A percentile compares a stretch with the other conserved stretches of the same genome.
phyloP scores from a whole-genome alignment of 129 eudicot genomes.

The sunflower (Helianthus annuus) region DNA sequence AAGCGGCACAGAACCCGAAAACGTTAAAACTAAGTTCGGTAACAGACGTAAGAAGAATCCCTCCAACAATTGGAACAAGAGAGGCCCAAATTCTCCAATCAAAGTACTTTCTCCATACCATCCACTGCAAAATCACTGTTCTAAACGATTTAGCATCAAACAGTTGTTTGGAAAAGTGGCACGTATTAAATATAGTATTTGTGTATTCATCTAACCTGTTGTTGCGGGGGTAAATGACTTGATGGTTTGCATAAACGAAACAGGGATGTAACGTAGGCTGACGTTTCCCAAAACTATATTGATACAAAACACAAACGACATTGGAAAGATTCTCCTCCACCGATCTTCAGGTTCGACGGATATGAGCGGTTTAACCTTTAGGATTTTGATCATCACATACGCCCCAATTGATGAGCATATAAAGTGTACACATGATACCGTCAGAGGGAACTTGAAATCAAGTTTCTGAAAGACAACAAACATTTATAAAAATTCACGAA shows the following conservation, averaged over 20 bases:
- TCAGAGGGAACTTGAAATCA: slow-evolving; percentile 92
- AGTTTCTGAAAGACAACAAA: slow-evolving; percentile 56
- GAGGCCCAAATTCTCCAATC: slow-evolving; percentile 96
- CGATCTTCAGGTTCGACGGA: slow-evolving; percentile 88
- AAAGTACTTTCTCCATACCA: slow-evolving; percentile 88
- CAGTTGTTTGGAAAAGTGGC: background rate
- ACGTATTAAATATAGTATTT: background rate
- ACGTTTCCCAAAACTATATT: slow-evolving; percentile 95
- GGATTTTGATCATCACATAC: slow-evolving; percentile 67
- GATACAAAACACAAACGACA: slow-evolving; percentile 94
- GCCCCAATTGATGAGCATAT: slow-evolving; percentile 96
- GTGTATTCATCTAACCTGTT: slow-evolving; percentile 61
- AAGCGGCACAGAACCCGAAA: slow-evolving; percentile 94
- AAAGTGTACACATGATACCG: slow-evolving; percentile 92
- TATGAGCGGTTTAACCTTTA: slow-evolving; percentile 87
- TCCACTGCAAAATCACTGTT: slow-evolving; percentile 96
- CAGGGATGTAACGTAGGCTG: slow-evolving; percentile 95
- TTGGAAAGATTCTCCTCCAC: slow-evolving; percentile 95
- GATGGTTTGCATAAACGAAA: slow-evolving; percentile 97
- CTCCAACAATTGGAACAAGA: slow-evolving; percentile 92
- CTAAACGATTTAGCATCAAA: slow-evolving; percentile 25
- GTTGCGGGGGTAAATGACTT: slow-evolving; percentile 98
- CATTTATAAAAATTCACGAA: slow-evolving; percentile 2
- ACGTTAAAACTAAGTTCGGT: slow-evolving; percentile 91
- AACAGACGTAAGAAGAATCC: slow-evolving; percentile 88